phyloP scores from a whole-genome alignment of 257 asterid species.

The Solanum bulbocastanum region DNA sequence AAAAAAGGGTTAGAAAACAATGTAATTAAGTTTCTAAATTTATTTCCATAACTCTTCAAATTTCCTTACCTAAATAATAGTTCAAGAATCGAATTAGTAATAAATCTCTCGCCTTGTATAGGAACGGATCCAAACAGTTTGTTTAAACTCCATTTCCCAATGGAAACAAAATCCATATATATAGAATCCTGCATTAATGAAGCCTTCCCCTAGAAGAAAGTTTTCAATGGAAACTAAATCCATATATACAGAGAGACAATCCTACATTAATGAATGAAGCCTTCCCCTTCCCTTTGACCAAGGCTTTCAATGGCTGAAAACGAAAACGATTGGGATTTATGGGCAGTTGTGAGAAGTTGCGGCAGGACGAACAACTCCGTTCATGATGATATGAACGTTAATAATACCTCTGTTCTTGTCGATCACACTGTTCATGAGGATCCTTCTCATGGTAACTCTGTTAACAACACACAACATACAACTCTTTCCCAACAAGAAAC shows the following conservation, averaged over 20 bases:
- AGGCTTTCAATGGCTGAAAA: neutral
- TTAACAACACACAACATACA: neutral
- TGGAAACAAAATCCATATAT: neutral
- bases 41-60: neutral
- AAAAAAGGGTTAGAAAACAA: neutral
- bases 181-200: neutral
- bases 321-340: conserved; percentile 4
- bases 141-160: neutral
- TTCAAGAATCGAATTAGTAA: neutral
- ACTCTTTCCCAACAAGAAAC: neutral
- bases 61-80: neutral
- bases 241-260: neutral
- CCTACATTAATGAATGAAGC: neutral
- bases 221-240: neutral
- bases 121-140: neutral
- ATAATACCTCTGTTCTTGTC: neutral
- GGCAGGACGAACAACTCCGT: neutral
- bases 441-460: neutral
- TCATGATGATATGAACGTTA: neutral
- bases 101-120: neutral
- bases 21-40: neutral
- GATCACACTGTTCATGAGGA: neutral
- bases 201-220: neutral
- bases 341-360: conserved; percentile 5
- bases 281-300: neutral